Conservation (phyloP, 257 asterid genomes). For the Solanum piurae region DNA sequence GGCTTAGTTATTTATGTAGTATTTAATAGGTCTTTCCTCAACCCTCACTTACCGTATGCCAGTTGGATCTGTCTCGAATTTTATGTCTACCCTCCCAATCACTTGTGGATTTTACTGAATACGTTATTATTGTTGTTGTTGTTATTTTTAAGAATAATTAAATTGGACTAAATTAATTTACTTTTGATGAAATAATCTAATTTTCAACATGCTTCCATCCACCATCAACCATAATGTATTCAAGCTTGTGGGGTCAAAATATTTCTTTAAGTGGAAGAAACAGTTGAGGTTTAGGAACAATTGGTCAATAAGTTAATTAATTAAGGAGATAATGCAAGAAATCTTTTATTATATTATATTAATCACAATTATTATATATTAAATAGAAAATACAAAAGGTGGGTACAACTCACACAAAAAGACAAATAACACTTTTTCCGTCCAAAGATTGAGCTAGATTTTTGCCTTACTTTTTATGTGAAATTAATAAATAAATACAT, state of each 20-base stretch:
- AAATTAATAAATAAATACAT: background rate
- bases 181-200: background rate
- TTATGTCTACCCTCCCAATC: too few species aligned
- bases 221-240: background rate
- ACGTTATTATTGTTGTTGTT: too few species aligned
- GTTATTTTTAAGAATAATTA: background rate
- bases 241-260: background rate
- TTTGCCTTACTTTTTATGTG: background rate
- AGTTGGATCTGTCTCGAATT: background rate
- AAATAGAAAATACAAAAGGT: background rate
- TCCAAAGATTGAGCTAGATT: background rate
- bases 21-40: too few species aligned
- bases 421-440: constrained; percentile 22
- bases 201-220: background rate
- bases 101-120: too few species aligned
- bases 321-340: background rate
- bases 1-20: background rate
- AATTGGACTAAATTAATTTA: background rate
- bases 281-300: background rate
- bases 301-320: background rate
- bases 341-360: background rate
- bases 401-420: constrained; percentile 1
- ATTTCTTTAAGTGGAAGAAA: background rate
- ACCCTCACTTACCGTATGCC: rapidly evolving
- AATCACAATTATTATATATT: background rate